phyloP scores from a whole-genome alignment of 2,329 filamentous ascomycete genomes.

The Trichocomaceae sp. region DNA sequence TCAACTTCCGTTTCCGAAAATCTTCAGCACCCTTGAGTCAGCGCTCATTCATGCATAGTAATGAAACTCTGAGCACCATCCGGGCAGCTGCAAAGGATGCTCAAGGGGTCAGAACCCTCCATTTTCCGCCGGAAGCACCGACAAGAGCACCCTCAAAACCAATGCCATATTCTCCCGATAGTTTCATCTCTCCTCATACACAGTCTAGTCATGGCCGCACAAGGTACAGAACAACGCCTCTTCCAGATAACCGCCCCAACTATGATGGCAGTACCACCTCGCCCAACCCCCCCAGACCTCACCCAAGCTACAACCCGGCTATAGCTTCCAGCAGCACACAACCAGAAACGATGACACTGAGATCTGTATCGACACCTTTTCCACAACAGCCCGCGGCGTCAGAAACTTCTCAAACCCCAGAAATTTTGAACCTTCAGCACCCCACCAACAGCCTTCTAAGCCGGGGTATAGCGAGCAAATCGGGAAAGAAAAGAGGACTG shows the following conservation, averaged over 20 bases:
- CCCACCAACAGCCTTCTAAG: not conserved
- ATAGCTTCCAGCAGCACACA: not conserved
- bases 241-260: not conserved
- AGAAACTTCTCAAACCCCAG: not conserved
- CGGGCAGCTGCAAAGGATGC: not conserved
- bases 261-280: not conserved
- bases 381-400: not conserved
- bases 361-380: not conserved
- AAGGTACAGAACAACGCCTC: not conserved
- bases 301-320: not conserved
- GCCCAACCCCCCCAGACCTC: not conserved
- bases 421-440: not conserved
- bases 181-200: conserved; percentile 3
- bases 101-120: not conserved
- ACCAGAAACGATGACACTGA: too few species aligned
- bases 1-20: not conserved
- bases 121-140: not conserved
- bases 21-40: not conserved
- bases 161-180: conserved; percentile 6
- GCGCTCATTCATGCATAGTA: not conserved
- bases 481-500: not conserved
- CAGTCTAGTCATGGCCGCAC: not conserved
- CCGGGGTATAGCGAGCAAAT: not conserved
- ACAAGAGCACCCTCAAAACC: not conserved
- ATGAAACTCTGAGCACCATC: conserved; percentile 1